Percentiles rank a stretch among this genome's conserved stretches.
These are phyloP conservation scores for Aspergillus transmontanensis DNA, from an alignment of 2,329 filamentous ascomycete genomes.

Conservation along the genomic window DNA sequence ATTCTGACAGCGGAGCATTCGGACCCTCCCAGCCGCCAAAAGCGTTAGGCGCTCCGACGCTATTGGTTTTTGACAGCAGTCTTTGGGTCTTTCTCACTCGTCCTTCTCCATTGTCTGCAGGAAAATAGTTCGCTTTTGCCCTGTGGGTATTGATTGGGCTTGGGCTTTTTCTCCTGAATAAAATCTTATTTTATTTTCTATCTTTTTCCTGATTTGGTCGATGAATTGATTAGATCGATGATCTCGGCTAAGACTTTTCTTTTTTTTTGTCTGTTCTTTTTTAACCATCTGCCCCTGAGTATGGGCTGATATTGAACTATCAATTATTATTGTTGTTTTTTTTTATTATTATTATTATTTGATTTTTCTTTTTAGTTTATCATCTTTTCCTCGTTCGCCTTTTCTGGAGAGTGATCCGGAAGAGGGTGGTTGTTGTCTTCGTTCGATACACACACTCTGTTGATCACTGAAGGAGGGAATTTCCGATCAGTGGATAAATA, in stretches of 20 bases:
- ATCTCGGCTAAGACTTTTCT: too few species aligned
- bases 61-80: constrained; percentile 1
- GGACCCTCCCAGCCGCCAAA: background rate
- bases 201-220: background rate
- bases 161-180: background rate
- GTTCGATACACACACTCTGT: background rate
- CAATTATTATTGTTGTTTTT: background rate
- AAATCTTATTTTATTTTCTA: background rate
- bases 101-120: background rate
- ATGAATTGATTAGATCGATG: background rate
- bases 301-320: background rate
- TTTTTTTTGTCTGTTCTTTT: too few species aligned
- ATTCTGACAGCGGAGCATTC: constrained; percentile 3
- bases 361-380: background rate
- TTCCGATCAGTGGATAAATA: background rate
- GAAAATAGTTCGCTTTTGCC: background rate
- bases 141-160: background rate
- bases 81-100: background rate
- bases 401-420: background rate
- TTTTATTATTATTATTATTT: background rate
- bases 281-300: background rate
- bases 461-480: background rate
- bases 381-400: background rate
- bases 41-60: constrained; percentile 1
- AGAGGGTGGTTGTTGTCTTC: background rate